phyloP scores from a whole-genome alignment of 306 rosid genomes.

The Rubus parviflorus region DNA sequence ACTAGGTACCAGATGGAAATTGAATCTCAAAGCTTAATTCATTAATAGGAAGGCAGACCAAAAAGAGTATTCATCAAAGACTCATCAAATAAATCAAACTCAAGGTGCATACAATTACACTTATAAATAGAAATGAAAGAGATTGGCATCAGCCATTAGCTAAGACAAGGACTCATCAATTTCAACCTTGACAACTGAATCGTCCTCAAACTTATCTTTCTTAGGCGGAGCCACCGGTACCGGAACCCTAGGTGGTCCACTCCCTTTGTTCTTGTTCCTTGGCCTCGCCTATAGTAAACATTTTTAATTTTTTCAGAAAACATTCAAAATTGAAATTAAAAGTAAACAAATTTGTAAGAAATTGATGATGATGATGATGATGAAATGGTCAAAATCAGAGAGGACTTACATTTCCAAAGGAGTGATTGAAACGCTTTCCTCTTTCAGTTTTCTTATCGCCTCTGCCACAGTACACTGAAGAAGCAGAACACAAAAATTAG shows the following conservation, averaged over 20 bases:
- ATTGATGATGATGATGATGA: too few species aligned
- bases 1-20: not conserved
- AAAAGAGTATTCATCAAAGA: not conserved
- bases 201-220: constrained; percentile 67
- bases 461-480: constrained; percentile 71
- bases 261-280: constrained; percentile 71
- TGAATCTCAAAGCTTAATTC: not conserved
- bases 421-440: constrained; percentile 86
- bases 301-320: not conserved
- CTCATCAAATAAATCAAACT: constrained; percentile 6
- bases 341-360: not conserved
- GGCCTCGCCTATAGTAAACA: constrained; percentile 60
- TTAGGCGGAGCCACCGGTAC: constrained; percentile 50
- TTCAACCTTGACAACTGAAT: constrained; percentile 61
- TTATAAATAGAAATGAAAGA: not conserved
- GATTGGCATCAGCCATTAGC: constrained; percentile 17
- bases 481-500: constrained; percentile 14
- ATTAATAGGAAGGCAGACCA: not conserved
- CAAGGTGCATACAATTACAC: constrained; percentile 32
- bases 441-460: constrained; percentile 75
- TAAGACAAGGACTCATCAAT: constrained; percentile 58
- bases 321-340: not conserved
- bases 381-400: not conserved
- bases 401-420: constrained; percentile 58
- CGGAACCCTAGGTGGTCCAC: constrained; percentile 67